Conservation (phyloP, 768 basidiomycete genomes). For the Chalciporus chontae region DNA sequence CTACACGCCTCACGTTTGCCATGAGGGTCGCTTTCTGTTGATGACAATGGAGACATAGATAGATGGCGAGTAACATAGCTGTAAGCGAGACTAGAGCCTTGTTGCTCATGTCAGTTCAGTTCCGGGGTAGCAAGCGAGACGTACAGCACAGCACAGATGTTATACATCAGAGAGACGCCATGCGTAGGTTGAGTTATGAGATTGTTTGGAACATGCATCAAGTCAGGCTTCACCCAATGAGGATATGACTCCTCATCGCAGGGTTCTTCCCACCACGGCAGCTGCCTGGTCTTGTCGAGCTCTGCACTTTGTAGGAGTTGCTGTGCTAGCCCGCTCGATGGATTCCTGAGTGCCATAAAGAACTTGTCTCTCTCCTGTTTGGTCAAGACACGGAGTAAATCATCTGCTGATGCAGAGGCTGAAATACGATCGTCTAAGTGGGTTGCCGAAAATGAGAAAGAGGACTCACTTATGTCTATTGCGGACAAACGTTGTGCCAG, state of each 20-base stretch:
- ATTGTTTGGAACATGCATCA: slow-evolving; percentile 44
- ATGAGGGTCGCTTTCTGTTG: slow-evolving; percentile 34
- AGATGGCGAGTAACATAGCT: slow-evolving; percentile 63
- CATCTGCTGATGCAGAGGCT: slow-evolving; percentile 57
- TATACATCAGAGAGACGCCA: slow-evolving; percentile 56
- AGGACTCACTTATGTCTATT: slow-evolving; percentile 58
- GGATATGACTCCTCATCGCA: slow-evolving; percentile 1
- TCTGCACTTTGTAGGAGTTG: slow-evolving; percentile 58
- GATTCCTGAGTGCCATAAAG: slow-evolving; percentile 53
- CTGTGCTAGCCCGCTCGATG: slow-evolving; percentile 56
- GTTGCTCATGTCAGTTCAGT: background rate
- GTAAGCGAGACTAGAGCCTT: slow-evolving; percentile 56
- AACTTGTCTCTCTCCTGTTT: slow-evolving; percentile 61
- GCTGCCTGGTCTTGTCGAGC: slow-evolving; percentile 42
- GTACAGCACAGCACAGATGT: slow-evolving; percentile 65
- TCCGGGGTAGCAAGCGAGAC: slow-evolving; percentile 23
- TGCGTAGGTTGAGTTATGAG: slow-evolving; percentile 39
- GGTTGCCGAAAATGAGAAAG: background rate
- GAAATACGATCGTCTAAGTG: background rate
- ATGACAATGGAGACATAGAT: slow-evolving; percentile 53
- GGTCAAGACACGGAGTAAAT: slow-evolving; percentile 59
- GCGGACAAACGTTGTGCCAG: slow-evolving; percentile 49
- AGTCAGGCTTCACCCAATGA: slow-evolving; percentile 35
- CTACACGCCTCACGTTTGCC: slow-evolving; percentile 46
- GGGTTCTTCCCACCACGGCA: slow-evolving; percentile 73